phyloP scores from a whole-genome alignment of 257 asterid species.

The Nicotiana benthamiana region DNA sequence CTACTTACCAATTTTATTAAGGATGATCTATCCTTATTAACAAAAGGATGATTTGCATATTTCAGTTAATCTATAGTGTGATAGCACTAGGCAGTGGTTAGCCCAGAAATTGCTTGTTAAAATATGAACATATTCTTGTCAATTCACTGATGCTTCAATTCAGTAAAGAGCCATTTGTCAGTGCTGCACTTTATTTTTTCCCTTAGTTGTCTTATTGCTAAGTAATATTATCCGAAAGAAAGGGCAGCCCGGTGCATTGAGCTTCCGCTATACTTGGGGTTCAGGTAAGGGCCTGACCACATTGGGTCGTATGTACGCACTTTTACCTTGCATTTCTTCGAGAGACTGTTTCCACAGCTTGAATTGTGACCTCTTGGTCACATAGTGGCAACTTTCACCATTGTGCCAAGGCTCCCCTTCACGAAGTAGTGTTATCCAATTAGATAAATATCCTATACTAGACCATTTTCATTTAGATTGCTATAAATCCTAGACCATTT shows the following conservation, averaged over 20 bases:
- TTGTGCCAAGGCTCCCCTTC: no score
- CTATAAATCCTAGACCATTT: not conserved
- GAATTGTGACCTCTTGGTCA: no score
- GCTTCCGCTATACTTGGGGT: no score
- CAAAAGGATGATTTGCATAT: not conserved
- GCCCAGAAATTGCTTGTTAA: not conserved
- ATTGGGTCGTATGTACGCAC: no score
- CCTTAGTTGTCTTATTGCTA: not conserved
- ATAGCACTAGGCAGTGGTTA: not conserved
- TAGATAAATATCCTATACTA: not conserved
- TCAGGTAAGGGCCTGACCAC: no score
- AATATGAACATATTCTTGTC: not conserved
- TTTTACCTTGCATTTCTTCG: no score
- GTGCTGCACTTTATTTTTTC: not conserved
- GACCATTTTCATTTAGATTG: not conserved
- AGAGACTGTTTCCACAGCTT: no score
- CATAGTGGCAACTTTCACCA: no score
- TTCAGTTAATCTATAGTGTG: not conserved
- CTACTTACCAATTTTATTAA: not conserved
- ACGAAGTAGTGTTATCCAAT: not conserved
- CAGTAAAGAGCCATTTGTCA: not conserved
- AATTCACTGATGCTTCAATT: not conserved
- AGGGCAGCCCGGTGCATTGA: no score
- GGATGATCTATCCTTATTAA: not conserved
- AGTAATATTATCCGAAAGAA: not conserved